Evolutionary conservation across 768 basidiomycete species (phyloP), one percentile per base, ranked within the genome.

Genomic region (Psilocybe sp.): DNA sequence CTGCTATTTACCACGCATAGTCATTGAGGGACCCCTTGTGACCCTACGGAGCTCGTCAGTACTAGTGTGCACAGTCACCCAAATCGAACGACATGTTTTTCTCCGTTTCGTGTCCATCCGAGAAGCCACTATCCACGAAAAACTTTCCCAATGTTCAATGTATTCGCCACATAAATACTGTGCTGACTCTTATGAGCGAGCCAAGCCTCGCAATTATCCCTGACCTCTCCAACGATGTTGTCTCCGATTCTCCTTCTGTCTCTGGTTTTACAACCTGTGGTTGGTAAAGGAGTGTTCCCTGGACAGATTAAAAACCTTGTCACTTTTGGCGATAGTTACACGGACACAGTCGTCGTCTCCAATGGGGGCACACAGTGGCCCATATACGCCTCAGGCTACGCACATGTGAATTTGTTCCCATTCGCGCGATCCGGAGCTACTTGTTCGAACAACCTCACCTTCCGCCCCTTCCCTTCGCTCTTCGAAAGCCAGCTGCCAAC

Each of bases 261-360:
- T 20, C 45, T 40, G 20, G 46, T 32, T 6, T 45, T 35, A 14
- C 32, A 16, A 11, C 18, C 45, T 10, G 41, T 44, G 16, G 23
- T 49, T 9, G 57, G 50, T 10, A 45, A 47, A 33, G 56, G 54
- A 39, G 43, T 68, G 19, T 40, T 40, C 33, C 60, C 59, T 23
- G 58, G 56, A 20, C 79, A 82, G 53, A 83, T 87, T 50, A 81
- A 79, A 60, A 77, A 79, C 50, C 70, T 86, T 12, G 84, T 82
- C 46, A 84, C 82, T 0, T 87, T 87, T 49, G 84, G 85, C 3
- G 84, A 86, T 64, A 80, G 78, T 44, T 85, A 82, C 57, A 82
- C 81, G 0, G 84, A 86, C 51, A 62, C 78, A 1, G 75, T 73
- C 7, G 51, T 53, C 33, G 53, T 67, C 13, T 69, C 69, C 0